These are phyloP conservation scores for Pyrenophora seminiperda DNA, from an alignment of 2,329 filamentous ascomycete genomes.

Conservation along the genomic window DNA sequence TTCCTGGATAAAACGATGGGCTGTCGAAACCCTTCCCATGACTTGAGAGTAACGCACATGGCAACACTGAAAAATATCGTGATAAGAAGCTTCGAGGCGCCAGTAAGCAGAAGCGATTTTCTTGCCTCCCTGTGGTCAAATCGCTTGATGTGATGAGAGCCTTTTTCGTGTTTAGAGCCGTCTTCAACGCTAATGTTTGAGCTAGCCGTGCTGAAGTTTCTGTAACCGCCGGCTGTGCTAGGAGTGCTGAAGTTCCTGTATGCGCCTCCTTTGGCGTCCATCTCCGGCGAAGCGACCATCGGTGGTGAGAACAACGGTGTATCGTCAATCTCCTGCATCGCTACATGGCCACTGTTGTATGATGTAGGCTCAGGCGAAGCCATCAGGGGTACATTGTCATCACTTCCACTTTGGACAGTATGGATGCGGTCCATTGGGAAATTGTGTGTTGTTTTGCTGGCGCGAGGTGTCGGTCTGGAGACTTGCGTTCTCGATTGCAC, in stretches of 20 bases:
- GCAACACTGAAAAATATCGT: constrained; percentile 39
- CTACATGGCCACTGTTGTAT: constrained; percentile 29
- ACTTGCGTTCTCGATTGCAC: neutral
- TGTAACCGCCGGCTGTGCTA: constrained; percentile 24
- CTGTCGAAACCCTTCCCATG: constrained; percentile 37
- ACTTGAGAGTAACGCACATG: constrained; percentile 36
- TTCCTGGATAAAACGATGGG: constrained; percentile 34
- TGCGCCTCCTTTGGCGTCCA: constrained; percentile 22
- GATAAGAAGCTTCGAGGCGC: constrained; percentile 31
- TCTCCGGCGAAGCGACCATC: constrained; percentile 20
- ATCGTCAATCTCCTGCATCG: constrained; percentile 29
- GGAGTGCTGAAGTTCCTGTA: constrained; percentile 23
- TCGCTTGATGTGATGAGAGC: constrained; percentile 26
- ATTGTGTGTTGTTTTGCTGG: neutral
- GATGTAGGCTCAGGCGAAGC: constrained; percentile 19
- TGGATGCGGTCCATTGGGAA: constrained; percentile 15
- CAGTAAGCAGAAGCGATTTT: constrained; percentile 35
- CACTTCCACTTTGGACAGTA: constrained; percentile 4
- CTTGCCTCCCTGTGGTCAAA: constrained; percentile 43
- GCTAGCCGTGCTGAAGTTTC: constrained; percentile 19
- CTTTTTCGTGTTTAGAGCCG: constrained; percentile 23
- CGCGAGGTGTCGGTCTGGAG: neutral
- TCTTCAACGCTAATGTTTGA: constrained; percentile 24
- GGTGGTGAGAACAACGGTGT: constrained; percentile 16
- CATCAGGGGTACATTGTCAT: constrained; percentile 17